These are phyloP conservation scores for Podospora didyma DNA, from an alignment of 495 filamentous ascomycete genomes.

Conservation along the genomic window DNA sequence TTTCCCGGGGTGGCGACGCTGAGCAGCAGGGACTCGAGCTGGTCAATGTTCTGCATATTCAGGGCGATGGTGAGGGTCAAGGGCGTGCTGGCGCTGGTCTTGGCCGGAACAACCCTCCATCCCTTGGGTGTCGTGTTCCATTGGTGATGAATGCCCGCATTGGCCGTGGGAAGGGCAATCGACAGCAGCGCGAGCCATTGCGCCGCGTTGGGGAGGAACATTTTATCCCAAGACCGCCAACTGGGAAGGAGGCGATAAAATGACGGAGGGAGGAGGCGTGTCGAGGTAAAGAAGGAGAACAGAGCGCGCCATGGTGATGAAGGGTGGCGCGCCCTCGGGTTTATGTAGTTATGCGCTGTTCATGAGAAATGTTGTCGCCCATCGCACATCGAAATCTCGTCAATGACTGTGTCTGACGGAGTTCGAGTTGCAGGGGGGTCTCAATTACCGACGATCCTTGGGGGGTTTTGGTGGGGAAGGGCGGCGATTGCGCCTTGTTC, in stretches of 20 bases:
- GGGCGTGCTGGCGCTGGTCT: slow-evolving; percentile 3
- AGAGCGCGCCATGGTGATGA: neutral
- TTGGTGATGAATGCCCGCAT: slow-evolving; percentile 29
- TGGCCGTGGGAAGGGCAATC: neutral
- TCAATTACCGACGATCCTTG: too few relatives aligned
- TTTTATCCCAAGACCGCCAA: neutral
- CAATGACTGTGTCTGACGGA: neutral
- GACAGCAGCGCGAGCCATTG: neutral
- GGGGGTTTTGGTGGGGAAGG: neutral
- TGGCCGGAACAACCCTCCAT: neutral
- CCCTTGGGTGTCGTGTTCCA: slow-evolving; percentile 2
- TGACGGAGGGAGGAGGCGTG: neutral
- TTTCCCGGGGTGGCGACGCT: slow-evolving; percentile 49
- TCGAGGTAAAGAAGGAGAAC: neutral
- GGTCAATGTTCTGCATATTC: slow-evolving; percentile 16
- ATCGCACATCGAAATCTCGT: neutral
- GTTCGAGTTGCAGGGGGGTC: neutral
- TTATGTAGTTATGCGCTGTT: neutral
- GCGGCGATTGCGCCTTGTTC: neutral
- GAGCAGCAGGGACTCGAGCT: slow-evolving; percentile 41
- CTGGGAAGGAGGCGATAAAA: neutral
- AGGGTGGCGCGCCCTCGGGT: neutral
- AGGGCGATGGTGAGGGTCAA: slow-evolving; percentile 51
- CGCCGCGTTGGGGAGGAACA: neutral
- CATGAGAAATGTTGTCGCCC: neutral